Percentiles rank a stretch among this genome's conserved stretches.
phyloP scores from a whole-genome alignment of 495 filamentous ascomycete species.

The Xylaria scruposa region DNA sequence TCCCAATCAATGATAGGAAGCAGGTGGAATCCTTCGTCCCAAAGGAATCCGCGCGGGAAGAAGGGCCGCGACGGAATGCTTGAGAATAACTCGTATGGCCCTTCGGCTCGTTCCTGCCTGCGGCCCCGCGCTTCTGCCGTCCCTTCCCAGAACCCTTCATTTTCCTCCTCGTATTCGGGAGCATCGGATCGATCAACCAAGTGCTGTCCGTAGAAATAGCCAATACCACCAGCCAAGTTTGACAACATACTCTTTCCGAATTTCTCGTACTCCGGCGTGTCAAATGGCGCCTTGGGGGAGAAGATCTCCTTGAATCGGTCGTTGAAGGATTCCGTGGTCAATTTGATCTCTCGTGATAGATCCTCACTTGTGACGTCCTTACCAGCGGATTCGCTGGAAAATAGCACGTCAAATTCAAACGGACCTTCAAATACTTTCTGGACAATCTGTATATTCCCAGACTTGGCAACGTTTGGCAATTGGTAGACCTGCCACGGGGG shows the following conservation, averaged over 20 bases:
- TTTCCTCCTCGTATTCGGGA: constrained; percentile 91
- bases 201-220: constrained; percentile 88
- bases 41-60: constrained; percentile 95
- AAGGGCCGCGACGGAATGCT: constrained; percentile 93
- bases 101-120: constrained; percentile 71
- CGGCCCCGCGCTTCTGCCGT: constrained; percentile 72
- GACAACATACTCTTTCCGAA: constrained; percentile 93
- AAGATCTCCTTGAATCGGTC: constrained; percentile 78
- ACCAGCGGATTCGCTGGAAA: constrained; percentile 78
- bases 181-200: constrained; percentile 90
- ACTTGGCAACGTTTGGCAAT: constrained; percentile 68
- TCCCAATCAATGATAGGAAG: constrained; percentile 94
- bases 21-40: constrained; percentile 98
- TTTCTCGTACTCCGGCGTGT: constrained; percentile 69
- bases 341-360: constrained; percentile 71
- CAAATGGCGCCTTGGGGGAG: constrained; percentile 76
- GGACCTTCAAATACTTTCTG: constrained; percentile 91
- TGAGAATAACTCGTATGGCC: constrained; percentile 88
- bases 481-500: constrained; percentile 89
- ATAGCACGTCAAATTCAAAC: constrained; percentile 95
- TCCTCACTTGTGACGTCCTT: constrained; percentile 65
- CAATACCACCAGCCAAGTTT: constrained; percentile 92
- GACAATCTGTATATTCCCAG: constrained; percentile 85
- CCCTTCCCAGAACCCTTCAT: constrained; percentile 97
- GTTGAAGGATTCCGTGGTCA: constrained; percentile 69